Evolutionary conservation across 305 asterid genomes (phyloP).

Genomic region (Withania somnifera): DNA sequence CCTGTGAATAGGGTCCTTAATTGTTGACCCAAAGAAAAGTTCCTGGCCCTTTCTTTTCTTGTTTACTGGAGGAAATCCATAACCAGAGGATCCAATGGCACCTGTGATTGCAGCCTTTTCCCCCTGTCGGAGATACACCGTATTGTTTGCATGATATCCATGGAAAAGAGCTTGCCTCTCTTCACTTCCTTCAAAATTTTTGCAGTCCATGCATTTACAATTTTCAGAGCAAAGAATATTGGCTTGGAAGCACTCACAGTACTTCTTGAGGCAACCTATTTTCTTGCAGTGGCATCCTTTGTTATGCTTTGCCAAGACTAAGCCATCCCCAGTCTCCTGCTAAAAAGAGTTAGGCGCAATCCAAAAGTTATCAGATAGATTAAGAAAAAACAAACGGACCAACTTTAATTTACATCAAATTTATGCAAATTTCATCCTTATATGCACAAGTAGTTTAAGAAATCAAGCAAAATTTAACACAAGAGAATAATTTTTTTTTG

Average conservation of each 20-base stretch:
- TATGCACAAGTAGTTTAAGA: neutral
- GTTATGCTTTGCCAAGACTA: slow-evolving; percentile 64
- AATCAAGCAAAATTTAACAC: neutral
- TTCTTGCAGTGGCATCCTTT: slow-evolving; percentile 97
- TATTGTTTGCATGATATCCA: slow-evolving; percentile 67
- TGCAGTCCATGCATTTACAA: slow-evolving; percentile 94
- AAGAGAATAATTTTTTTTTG: neutral
- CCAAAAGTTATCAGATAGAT: neutral
- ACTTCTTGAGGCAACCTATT: slow-evolving; percentile 92
- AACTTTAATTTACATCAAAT: neutral
- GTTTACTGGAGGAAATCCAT: slow-evolving; percentile 66
- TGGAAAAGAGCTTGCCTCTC: slow-evolving; percentile 87
- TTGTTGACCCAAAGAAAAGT: slow-evolving; percentile 44
- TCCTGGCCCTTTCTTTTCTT: slow-evolving; percentile 77
- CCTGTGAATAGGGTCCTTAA: slow-evolving; percentile 43
- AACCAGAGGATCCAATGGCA: slow-evolving; percentile 87
- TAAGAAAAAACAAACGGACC: neutral
- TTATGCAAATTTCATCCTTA: neutral
- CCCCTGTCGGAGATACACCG: slow-evolving; percentile 68
- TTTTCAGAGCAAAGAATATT: slow-evolving; percentile 90
- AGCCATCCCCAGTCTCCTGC: slow-evolving; percentile 70
- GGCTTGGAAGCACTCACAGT: slow-evolving; percentile 95
- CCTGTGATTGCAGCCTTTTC: slow-evolving; percentile 96
- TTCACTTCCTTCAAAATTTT: slow-evolving; percentile 92
- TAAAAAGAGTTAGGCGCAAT: slow-evolving; percentile 16